Evolutionary conservation across 495 filamentous ascomycete genomes (phyloP), one percentile per base, ranked within the genome.

Genomic region (Neurospora sp.): DNA sequence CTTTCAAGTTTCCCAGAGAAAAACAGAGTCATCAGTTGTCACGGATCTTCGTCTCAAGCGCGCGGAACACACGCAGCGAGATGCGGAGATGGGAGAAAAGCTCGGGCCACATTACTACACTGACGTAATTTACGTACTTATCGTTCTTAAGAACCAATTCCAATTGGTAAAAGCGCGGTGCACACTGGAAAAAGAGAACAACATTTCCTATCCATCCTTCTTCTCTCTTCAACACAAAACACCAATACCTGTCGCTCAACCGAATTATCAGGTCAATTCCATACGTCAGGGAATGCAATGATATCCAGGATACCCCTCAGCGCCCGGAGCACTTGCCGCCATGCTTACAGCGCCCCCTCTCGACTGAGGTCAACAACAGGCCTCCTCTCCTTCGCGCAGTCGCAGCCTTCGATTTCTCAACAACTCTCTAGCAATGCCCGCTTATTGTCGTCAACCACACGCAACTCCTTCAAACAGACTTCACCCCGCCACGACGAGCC

Each of bases 211-310:
- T 17, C 2, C 31, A 66, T 34, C 54, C 48, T 9, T 28, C 15
- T 66, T 66, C 15, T 34, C 15, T 66, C 1, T 36, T 66, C 54
- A 36, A 66, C 54, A 66, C 3, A 2, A 66, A 66, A 15, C 54
- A 66, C 54, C 54, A 36, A 34, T 66, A 66, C 54, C 28, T 66
- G 28, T 66, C 54, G 15, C 15, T 66, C 54, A 66, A 66, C 54
- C 31, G 54, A 36, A 66, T 17, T 19, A 34, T 0, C 48, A 28
- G 48, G 48, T 28, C 48, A 28, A 15, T 28, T 15, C 11, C 66
- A 42, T 5, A 2, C 54, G 36, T 0, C 71, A 2, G 39, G 21
- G 48, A 39, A 74, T 76, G 74, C 72, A 42, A 76, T 76, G 74
- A 76, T 70, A 40, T 36, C 39, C 48, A 39, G 43, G 39, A 36